These are phyloP conservation scores for Carpinus fangiana DNA, from an alignment of 306 rosid species.

Conservation along the genomic window DNA sequence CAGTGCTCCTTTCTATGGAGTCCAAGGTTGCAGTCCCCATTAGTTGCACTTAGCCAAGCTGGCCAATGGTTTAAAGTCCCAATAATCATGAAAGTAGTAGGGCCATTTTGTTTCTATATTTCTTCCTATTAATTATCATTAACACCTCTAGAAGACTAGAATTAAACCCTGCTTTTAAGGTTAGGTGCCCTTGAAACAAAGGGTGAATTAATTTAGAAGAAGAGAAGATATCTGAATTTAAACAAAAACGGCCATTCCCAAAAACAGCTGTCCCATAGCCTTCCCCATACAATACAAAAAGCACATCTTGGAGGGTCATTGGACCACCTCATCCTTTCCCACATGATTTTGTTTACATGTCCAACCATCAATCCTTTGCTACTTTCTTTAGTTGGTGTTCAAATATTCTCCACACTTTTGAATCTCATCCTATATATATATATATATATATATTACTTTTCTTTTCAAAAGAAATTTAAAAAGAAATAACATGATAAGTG, in stretches of 20 bases:
- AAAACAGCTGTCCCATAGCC: conserved; percentile 60
- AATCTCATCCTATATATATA: conserved; percentile 28
- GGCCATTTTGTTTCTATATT: not conserved
- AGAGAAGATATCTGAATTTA: not conserved
- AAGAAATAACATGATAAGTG: no score
- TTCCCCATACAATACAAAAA: conserved; percentile 50
- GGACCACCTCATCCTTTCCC: conserved; percentile 91
- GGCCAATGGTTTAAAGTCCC: not conserved
- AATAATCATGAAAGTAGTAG: not conserved
- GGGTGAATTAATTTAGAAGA: no score
- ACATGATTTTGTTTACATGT: conserved; percentile 58
- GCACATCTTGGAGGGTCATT: conserved; percentile 38
- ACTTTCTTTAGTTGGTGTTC: conserved; percentile 26
- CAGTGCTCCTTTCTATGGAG: not conserved
- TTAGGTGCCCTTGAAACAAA: no score
- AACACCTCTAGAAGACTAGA: no score
- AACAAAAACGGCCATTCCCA: conserved; percentile 19
- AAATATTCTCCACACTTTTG: conserved; percentile 32
- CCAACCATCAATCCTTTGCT: conserved; percentile 40
- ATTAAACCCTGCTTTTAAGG: no score
- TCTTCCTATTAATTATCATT: no score
- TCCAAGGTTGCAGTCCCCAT: not conserved
- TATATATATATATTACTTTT: not conserved
- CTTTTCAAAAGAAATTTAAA: no score
- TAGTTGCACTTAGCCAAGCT: not conserved